A percentile compares a stretch with the other conserved stretches of the same genome.
phyloP scores from a whole-genome alignment of 257 asterid genomes.

The Solanum virginianum region DNA sequence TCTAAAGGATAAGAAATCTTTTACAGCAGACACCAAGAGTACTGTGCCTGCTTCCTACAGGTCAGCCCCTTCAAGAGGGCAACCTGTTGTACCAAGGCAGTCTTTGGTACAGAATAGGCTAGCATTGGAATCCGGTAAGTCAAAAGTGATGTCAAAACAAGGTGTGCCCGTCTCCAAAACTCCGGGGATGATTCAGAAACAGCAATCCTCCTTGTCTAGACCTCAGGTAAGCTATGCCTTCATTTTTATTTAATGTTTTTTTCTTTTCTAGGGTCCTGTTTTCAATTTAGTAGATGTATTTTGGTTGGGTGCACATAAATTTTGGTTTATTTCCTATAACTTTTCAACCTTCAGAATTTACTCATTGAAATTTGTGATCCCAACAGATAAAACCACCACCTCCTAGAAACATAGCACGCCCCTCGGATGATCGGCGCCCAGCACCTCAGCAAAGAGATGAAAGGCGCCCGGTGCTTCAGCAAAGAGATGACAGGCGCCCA shows the following conservation, averaged over 20 bases:
- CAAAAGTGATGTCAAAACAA: constrained; percentile 16
- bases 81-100: constrained; percentile 29
- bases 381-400: constrained; percentile 42
- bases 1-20: constrained; percentile 23
- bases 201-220: constrained; percentile 19
- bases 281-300: neutral
- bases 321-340: neutral
- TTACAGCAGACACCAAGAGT: constrained; percentile 23
- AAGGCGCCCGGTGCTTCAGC: neutral
- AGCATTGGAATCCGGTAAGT: constrained; percentile 29
- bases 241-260: neutral
- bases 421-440: constrained; percentile 8
- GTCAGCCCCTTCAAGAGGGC: constrained; percentile 24
- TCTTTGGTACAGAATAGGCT: constrained; percentile 23
- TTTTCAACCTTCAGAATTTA: neutral
- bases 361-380: neutral
- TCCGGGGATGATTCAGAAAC: constrained; percentile 33
- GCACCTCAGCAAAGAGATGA: neutral
- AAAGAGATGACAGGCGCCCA: neutral
- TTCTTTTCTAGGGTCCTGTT: neutral
- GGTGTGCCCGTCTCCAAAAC: constrained; percentile 27
- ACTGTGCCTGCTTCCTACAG: constrained; percentile 12
- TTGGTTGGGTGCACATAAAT: neutral
- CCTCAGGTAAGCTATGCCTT: constrained; percentile 15
- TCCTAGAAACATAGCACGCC: constrained; percentile 26